Evolutionary conservation across 208 protist species (phyloP), one percentile per base, ranked within the genome.

Genomic region (Trypanosomatidae sp.): DNA sequence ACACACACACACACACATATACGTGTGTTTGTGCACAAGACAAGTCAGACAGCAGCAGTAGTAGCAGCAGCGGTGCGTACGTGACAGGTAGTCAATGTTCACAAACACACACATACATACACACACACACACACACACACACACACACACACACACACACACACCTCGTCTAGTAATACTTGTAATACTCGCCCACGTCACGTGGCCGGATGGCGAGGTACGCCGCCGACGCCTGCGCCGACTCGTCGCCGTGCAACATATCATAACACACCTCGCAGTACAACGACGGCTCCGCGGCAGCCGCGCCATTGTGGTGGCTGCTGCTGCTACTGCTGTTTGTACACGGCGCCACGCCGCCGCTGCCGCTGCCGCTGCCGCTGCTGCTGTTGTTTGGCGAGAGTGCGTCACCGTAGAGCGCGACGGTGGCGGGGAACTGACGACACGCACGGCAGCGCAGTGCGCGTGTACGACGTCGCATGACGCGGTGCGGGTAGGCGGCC

Each of bases 261-360:
- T 76, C 60, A 59, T 67, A 85, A 49, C 82, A 92, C 20, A 68
- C 57, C 21, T 53, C 54, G 32, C 82, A 92, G 59, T 88, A 92
- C 25, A 53, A 48, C 4, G 69, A 43, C 7, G 74, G 67, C 16
- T 44, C 64, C n/a, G n/a, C n/a, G n/a, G n/a, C n/a, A n/a, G n/a
- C n/a, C n/a, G n/a, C n/a, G n/a, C n/a, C n/a, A n/a, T n/a, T n/a
- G n/a, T n/a, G n/a, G n/a, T n/a, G n/a, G n/a, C n/a, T n/a, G n/a
- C n/a, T n/a, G n/a, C n/a, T n/a, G n/a, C n/a, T n/a, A n/a, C n/a
- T n/a, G n/a, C n/a, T n/a, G n/a, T n/a, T n/a, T n/a, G n/a, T n/a
- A n/a, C n/a, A n/a, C n/a, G n/a, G n/a, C n/a, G n/a, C n/a, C n/a
- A n/a, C n/a, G n/a, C n/a, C n/a, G n/a, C n/a, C n/a, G n/a, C n/a